Evolutionary conservation across 352 stramenopile genomes (phyloP), one percentile per base, ranked within the genome.

Genomic region (Elongisporangium undulatum): DNA sequence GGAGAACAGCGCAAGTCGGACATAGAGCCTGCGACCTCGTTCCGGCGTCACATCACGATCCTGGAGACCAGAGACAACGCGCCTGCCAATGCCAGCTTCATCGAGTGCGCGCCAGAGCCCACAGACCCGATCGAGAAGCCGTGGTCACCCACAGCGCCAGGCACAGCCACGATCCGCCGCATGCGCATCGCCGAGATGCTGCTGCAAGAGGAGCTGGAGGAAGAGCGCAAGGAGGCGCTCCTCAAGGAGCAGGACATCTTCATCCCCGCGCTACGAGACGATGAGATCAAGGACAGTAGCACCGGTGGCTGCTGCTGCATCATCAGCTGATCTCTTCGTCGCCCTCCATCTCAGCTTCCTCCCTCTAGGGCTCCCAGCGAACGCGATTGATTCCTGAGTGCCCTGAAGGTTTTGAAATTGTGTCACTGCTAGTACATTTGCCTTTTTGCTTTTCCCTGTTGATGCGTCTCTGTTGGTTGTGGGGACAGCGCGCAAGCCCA

Each of bases 141-240:
- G 38, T 92, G 74, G 58, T 92, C 82, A 3, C 82, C 82, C 4
- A 89, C 71, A 21, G 78, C 82, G 6, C 82, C 82, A 0, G 78
- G 78, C 15, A 72, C 57, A 22, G 75, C 68, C 15, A 86, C 79
- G 21, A 92, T 92, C 69, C 69, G 78, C 34, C 68, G 78, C 23
- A 90, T 92, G 79, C 79, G 82, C 6, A 67, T 89, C 53, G 74
- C 75, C 3, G 77, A 87, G 58, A 75, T 78, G 55, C 58, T 87
- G 56, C 59, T 87, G 53, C 74, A 82, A 48, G 74, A 87, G 53
- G 77, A 87, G 29, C 70, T 87, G 24, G 77, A 87, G 52, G 74
- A 84, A 22, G 77, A 87, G 62, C 77, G 75, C 39, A 55, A 62
- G 13, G 75, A 87, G 58, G 75, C 70, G 12, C 67, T 86, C 67